Evolutionary conservation across 2,329 filamentous ascomycete species (phyloP).

Genomic region (Madurella mycetomatis): DNA sequence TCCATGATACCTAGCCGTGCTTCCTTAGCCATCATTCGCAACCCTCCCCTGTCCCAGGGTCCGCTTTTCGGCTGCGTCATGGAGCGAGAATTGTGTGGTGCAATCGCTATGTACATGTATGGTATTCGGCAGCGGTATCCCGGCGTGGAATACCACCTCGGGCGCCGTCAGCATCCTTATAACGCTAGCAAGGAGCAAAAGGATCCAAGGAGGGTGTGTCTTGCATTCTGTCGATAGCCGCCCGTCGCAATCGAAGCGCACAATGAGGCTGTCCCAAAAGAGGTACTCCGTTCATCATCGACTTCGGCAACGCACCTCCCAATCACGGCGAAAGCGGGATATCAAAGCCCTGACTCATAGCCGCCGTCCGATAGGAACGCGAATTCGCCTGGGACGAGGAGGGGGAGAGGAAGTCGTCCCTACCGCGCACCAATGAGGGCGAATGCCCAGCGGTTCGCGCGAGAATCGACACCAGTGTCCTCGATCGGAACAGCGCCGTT

Average conservation of each 20-base stretch:
- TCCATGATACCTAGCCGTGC: background rate
- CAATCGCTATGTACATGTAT: background rate
- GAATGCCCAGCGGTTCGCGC: no score
- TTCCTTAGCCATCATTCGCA: background rate
- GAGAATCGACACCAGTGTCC: background rate
- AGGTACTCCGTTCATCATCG: constrained; percentile 10
- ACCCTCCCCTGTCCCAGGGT: background rate
- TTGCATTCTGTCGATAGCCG: no score
- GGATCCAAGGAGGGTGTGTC: background rate
- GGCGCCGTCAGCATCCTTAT: background rate
- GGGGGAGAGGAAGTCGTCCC: constrained; percentile 4
- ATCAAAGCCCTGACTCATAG: constrained; percentile 1
- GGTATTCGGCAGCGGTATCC: background rate
- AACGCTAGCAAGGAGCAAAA: background rate
- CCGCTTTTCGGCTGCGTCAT: no score
- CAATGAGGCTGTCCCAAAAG: background rate
- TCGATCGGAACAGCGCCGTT: constrained; percentile 11
- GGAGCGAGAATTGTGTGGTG: no score
- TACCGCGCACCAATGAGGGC: constrained; percentile 5
- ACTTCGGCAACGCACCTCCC: background rate
- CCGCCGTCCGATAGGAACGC: constrained; percentile 11
- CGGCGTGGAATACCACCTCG: background rate
- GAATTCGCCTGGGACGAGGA: constrained; percentile 2
- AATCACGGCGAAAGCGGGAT: background rate
- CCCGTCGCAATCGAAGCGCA: no score